Percentiles rank a stretch among this genome's conserved stretches.
Conservation (phyloP, 495 filamentous ascomycete species). For the Trichoderma asperelloides region DNA sequence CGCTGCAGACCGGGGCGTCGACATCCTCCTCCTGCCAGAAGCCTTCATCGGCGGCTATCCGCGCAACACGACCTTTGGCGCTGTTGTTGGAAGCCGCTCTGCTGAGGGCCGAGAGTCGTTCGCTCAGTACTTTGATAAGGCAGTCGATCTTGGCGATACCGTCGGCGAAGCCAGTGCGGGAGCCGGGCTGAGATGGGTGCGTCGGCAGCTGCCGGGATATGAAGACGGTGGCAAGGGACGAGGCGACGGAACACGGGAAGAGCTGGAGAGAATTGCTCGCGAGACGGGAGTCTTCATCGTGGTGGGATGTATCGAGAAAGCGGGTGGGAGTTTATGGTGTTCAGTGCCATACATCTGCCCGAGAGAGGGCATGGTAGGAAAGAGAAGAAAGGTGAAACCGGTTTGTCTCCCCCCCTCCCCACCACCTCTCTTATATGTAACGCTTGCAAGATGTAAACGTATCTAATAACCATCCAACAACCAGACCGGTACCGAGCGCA, state of each 20-base stretch:
- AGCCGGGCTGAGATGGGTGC: constrained; percentile 64
- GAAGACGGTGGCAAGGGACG: constrained; percentile 40
- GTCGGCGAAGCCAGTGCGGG: constrained; percentile 49
- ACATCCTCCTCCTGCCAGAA: constrained; percentile 85
- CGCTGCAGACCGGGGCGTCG: constrained; percentile 46
- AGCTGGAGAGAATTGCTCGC: constrained; percentile 60
- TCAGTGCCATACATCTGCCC: constrained; percentile 78
- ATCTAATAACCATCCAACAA: not conserved
- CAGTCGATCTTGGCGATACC: constrained; percentile 82
- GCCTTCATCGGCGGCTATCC: constrained; percentile 93
- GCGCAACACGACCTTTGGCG: constrained; percentile 70
- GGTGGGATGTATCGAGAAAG: constrained; percentile 68
- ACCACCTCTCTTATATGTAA: not conserved
- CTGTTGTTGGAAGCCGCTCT: constrained; percentile 58
- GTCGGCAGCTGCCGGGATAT: constrained; percentile 46
- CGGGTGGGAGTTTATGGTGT: constrained; percentile 80
- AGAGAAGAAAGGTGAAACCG: constrained; percentile 92
- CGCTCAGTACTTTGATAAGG: constrained; percentile 65
- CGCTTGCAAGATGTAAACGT: not conserved
- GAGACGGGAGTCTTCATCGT: constrained; percentile 76
- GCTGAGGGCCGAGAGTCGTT: constrained; percentile 73
- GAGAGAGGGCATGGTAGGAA: constrained; percentile 59
- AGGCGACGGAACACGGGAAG: constrained; percentile 82
- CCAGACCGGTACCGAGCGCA: constrained; percentile 68
- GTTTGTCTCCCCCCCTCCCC: constrained; percentile 23